Conservation (phyloP, 2,329 filamentous ascomycete species). For the Clathrospora elynae region DNA sequence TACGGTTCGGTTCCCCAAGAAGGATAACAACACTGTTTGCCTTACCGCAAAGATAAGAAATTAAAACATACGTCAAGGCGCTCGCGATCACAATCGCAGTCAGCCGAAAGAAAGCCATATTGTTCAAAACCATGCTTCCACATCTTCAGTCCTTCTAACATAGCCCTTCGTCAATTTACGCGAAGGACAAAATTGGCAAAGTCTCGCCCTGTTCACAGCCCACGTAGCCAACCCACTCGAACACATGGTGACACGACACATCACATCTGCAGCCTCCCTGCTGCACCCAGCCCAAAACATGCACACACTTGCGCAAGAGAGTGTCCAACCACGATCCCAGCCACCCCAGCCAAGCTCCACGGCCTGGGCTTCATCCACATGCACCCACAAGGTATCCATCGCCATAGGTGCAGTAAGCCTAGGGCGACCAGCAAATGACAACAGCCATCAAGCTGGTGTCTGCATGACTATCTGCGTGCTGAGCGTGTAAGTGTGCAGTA, state of each 20-base stretch:
- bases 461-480: conserved; percentile 27
- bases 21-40: conserved; percentile 22
- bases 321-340: conserved; percentile 22
- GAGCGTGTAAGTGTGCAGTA: conserved; percentile 32
- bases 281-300: conserved; percentile 21
- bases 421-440: conserved; percentile 24
- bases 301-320: conserved; percentile 19
- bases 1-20: conserved; percentile 34
- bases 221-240: conserved; percentile 20
- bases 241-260: conserved; percentile 26
- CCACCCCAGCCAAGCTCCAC: conserved; percentile 16
- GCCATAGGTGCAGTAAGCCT: conserved; percentile 18
- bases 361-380: conserved; percentile 15
- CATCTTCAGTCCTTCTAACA: background rate
- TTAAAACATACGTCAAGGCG: conserved; percentile 20
- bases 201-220: conserved; percentile 5
- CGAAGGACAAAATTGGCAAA: conserved; percentile 2
- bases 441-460: conserved; percentile 22
- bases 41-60: conserved; percentile 21
- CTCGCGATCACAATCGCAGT: conserved; percentile 15
- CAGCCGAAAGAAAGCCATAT: conserved; percentile 9
- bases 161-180: conserved; percentile 1
- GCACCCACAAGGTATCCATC: conserved; percentile 18
- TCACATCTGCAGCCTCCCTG: conserved; percentile 20
- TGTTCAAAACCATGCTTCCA: conserved; percentile 1